phyloP scores from a whole-genome alignment of 345 rosid species.

The Tarenaya hassleriana region DNA sequence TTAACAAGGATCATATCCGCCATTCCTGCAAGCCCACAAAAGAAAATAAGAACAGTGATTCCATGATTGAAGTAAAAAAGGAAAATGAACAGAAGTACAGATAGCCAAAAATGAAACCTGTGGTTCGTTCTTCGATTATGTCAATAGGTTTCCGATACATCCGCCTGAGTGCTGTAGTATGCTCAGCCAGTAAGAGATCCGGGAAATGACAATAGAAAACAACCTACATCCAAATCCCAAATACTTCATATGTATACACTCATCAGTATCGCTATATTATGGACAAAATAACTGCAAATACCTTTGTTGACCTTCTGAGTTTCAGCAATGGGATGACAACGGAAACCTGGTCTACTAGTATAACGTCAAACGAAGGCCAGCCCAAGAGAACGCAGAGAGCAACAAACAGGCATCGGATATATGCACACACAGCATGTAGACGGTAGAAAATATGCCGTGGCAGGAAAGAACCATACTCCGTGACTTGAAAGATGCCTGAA shows the following conservation, averaged over 20 bases:
- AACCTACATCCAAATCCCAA: slow-evolving; percentile 42
- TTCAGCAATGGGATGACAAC: slow-evolving; percentile 74
- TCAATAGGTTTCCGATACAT: slow-evolving; percentile 82
- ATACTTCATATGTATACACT: neutral
- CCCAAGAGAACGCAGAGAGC: slow-evolving; percentile 63
- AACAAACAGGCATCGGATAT: slow-evolving; percentile 71
- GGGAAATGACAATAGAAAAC: slow-evolving; percentile 96
- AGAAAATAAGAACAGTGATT: slow-evolving; percentile 6
- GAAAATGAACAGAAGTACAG: neutral
- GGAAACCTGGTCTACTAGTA: slow-evolving; percentile 80
- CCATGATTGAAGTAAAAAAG: neutral
- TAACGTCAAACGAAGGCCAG: slow-evolving; percentile 74
- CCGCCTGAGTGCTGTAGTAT: slow-evolving; percentile 65
- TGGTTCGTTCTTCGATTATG: slow-evolving; percentile 68
- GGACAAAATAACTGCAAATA: slow-evolving; percentile 21
- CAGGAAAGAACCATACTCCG: slow-evolving; percentile 73
- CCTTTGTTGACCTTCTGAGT: slow-evolving; percentile 67
- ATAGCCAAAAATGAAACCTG: slow-evolving; percentile 21
- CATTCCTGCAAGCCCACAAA: slow-evolving; percentile 50
- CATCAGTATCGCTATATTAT: slow-evolving; percentile 3
- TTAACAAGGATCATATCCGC: slow-evolving; percentile 87
- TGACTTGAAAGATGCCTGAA: slow-evolving; percentile 70
- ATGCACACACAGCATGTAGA: slow-evolving; percentile 82
- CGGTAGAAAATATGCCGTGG: slow-evolving; percentile 80
- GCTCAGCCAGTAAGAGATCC: slow-evolving; percentile 79